Percentiles rank a stretch among this genome's conserved stretches.
Evolutionary conservation across 495 filamentous ascomycete genomes (phyloP).

Genomic region (Lichenothelia convexa): DNA sequence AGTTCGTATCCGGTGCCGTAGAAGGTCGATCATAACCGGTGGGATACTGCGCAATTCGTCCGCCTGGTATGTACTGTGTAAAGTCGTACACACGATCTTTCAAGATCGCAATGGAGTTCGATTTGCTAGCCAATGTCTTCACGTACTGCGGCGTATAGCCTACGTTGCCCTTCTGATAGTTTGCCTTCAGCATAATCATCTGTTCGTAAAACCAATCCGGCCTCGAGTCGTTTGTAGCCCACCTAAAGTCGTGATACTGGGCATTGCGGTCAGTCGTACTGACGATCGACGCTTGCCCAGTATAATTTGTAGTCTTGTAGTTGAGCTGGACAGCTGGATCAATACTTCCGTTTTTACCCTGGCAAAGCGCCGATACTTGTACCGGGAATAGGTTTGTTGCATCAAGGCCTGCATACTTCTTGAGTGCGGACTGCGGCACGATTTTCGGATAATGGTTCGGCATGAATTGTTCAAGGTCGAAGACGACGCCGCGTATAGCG

Average conservation of each 20-base stretch:
- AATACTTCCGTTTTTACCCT: conserved; percentile 48
- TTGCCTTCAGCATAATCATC: conserved; percentile 52
- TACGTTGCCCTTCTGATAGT: conserved; percentile 75
- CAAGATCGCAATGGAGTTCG: conserved; percentile 57
- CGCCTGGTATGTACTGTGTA: conserved; percentile 65
- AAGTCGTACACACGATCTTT: conserved; percentile 76
- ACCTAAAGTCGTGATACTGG: conserved; percentile 85
- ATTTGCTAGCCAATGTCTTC: conserved; percentile 43
- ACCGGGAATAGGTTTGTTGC: conserved; percentile 81
- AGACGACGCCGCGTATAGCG: conserved; percentile 75
- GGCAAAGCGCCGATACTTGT: conserved; percentile 83
- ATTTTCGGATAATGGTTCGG: conserved; percentile 62
- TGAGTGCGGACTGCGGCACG: conserved; percentile 43
- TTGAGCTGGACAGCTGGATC: conserved; percentile 60
- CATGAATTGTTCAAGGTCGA: conserved; percentile 59
- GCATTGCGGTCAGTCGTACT: conserved; percentile 50
- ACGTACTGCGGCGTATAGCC: conserved; percentile 72
- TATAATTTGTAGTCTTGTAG: conserved; percentile 60
- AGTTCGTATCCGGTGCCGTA: conserved; percentile 44
- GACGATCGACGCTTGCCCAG: conserved; percentile 42
- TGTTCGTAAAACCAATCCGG: conserved; percentile 84
- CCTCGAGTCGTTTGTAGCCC: conserved; percentile 59
- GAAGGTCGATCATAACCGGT: conserved; percentile 29
- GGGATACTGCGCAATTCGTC: conserved; percentile 40
- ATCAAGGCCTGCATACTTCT: conserved; percentile 70